Percentiles rank a stretch among this genome's conserved stretches.
phyloP scores from a whole-genome alignment of 495 filamentous ascomycete species.

The Letharia columbiana region DNA sequence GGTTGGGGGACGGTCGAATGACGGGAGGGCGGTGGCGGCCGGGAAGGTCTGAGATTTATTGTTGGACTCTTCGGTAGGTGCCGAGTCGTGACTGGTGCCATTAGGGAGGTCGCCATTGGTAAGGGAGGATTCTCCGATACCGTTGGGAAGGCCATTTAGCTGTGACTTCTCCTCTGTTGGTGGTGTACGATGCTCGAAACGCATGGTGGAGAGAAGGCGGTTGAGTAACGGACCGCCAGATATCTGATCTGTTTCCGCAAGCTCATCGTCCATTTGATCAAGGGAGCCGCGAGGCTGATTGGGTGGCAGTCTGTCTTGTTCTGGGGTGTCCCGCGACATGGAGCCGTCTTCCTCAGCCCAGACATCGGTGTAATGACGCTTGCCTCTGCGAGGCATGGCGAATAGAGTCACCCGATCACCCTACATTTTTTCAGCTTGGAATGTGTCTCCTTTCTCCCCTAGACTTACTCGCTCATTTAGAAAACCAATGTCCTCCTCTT shows the following conservation, averaged over 20 bases:
- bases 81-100: constrained; percentile 42
- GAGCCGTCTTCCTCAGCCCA: constrained; percentile 91
- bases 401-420: constrained; percentile 79
- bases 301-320: constrained; percentile 55
- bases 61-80: constrained; percentile 35
- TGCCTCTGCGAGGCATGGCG: constrained; percentile 75
- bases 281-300: constrained; percentile 79
- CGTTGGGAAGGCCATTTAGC: constrained; percentile 42
- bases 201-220: constrained; percentile 72
- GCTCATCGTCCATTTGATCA: constrained; percentile 76
- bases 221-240: constrained; percentile 77
- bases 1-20: constrained; percentile 47
- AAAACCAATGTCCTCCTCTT: constrained; percentile 92
- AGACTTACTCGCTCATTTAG: constrained; percentile 63
- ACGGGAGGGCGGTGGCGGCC: constrained; percentile 55
- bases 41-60: constrained; percentile 44
- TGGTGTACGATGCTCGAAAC: constrained; percentile 66
- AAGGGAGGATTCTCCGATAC: constrained; percentile 44
- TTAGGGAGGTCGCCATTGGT: constrained; percentile 47
- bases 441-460: neutral
- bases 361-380: constrained; percentile 73
- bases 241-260: constrained; percentile 80
- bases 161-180: constrained; percentile 48
- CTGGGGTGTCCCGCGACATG: constrained; percentile 55
- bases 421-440: constrained; percentile 22